A percentile compares a stretch with the other conserved stretches of the same genome.
Evolutionary conservation across 2,329 filamentous ascomycete genomes (phyloP).

Genomic region (Bipolaris oryzae): DNA sequence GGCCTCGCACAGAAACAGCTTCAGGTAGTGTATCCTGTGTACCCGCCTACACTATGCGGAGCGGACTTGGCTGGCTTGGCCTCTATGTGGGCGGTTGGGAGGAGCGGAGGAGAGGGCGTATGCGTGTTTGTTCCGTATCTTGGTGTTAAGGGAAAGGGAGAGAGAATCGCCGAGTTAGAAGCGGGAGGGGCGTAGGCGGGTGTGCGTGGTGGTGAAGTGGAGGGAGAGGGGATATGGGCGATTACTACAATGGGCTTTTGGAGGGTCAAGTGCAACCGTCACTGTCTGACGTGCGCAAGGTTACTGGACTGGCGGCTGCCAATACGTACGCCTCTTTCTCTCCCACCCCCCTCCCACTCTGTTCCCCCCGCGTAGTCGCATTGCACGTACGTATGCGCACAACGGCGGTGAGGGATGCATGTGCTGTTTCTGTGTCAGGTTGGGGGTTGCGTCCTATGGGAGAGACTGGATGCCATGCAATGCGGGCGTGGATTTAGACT

Average conservation of each 20-base stretch:
- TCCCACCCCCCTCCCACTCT: background rate
- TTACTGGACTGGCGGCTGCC: background rate
- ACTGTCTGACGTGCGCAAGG: background rate
- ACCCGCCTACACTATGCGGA: too few species aligned
- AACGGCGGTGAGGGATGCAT: constrained; percentile 5
- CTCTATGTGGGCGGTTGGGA: too few species aligned
- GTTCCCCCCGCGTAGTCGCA: background rate
- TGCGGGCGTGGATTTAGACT: background rate
- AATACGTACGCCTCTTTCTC: background rate
- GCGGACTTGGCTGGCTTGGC: too few species aligned
- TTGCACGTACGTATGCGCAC: background rate
- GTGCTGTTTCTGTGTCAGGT: background rate
- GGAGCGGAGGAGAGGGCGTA: background rate
- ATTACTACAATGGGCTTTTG: background rate
- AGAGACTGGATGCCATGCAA: background rate
- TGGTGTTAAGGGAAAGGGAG: too few species aligned
- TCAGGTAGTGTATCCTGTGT: too few species aligned
- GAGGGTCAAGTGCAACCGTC: background rate
- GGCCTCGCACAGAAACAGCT: too few species aligned
- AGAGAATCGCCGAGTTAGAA: background rate
- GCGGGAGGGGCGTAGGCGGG: background rate
- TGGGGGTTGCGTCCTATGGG: background rate
- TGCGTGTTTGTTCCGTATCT: background rate
- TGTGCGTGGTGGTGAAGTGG: too few species aligned
- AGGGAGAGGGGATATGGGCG: background rate